Base-by-base conservation (phyloP, 2,329 filamentous ascomycete species). In the Botryotinia convoluta region DNA sequence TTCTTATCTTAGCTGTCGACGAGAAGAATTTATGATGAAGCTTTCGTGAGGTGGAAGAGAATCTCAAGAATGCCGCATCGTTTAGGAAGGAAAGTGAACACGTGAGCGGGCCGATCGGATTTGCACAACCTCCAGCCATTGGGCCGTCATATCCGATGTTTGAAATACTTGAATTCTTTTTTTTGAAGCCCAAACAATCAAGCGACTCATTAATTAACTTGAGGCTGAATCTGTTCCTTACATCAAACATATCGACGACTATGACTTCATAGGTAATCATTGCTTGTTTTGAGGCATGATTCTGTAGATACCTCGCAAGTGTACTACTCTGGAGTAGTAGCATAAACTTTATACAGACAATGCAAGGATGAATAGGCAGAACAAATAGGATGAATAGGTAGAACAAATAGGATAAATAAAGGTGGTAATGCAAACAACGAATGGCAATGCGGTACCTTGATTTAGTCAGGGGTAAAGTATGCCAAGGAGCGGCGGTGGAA, bases 391-490 rank as follows among this genome's bases (percentile, higher is more conserved):
- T 29, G 35, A 7, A 60, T 37, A 37, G 59, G 26, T 10, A 10
- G 26, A 20, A 26, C 9, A 44, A 3, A 32, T 18, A 9, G 57
- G 18, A 35, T 35, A 35, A 22, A 60, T 35, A 60, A 60, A 64
- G 18, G 42, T 12, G 14, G 42, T 35, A 67, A 37, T 51, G 32
- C 44, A 29, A 39, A n/a, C 44, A 51, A 62, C 73, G 70, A 74
- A 75, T 75, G 10, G 72, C 32, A 73, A 59, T 26, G 68, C 73
- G 62, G 75, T 76, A 63, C 74, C 75, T 76, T 73, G 48, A 67
- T 72, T 67, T 74, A 76, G 72, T 75, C 74, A 77, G 74, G 75
- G 74, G 72, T 59, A 72, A 72, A 67, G 44, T 20, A n/a, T 48
- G 64, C 64, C 64, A 67, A 67, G 64, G n/a, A 67, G 64, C 45